Percentiles rank a stretch among this genome's conserved stretches.
Evolutionary conservation across 495 filamentous ascomycete genomes (phyloP).

Genomic region (Neurospora discreta): DNA sequence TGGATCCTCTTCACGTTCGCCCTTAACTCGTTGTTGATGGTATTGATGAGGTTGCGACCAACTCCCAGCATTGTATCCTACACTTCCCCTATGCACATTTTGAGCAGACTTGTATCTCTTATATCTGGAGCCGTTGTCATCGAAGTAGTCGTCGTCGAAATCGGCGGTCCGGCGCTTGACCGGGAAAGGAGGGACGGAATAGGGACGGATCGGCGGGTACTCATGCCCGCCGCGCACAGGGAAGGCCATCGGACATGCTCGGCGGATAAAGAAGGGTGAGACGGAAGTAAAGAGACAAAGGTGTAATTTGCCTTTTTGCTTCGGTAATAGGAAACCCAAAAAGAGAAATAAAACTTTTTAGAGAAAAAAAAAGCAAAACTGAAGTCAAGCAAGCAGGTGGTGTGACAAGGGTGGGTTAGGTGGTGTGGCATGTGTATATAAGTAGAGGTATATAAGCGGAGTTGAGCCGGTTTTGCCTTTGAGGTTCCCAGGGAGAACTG

Average conservation of each 20-base stretch:
- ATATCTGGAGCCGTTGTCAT: background rate
- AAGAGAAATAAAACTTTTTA: background rate
- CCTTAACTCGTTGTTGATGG: background rate
- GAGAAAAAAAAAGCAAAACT: background rate
- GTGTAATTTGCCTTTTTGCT: background rate
- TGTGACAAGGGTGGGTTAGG: background rate
- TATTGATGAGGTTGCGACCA: background rate
- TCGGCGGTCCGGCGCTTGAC: constrained; percentile 18
- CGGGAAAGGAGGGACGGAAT: constrained; percentile 7
- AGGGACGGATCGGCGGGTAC: constrained; percentile 13
- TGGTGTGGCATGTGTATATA: background rate
- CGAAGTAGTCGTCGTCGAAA: constrained; percentile 8
- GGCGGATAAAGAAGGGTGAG: background rate
- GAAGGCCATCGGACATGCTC: constrained; percentile 28
- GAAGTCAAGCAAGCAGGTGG: background rate
- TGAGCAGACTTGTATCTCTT: constrained; percentile 6
- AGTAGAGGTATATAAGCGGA: background rate
- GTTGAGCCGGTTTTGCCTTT: background rate
- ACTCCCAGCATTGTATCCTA: background rate
- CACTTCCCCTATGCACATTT: background rate
- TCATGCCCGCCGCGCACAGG: constrained; percentile 21
- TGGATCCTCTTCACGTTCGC: background rate
- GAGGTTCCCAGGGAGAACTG: background rate
- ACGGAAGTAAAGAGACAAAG: background rate
- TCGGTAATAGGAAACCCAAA: background rate